Percentiles rank a stretch among this genome's conserved stretches.
Conservation (phyloP, 306 rosid genomes). For the Leucaena leucocephala region DNA sequence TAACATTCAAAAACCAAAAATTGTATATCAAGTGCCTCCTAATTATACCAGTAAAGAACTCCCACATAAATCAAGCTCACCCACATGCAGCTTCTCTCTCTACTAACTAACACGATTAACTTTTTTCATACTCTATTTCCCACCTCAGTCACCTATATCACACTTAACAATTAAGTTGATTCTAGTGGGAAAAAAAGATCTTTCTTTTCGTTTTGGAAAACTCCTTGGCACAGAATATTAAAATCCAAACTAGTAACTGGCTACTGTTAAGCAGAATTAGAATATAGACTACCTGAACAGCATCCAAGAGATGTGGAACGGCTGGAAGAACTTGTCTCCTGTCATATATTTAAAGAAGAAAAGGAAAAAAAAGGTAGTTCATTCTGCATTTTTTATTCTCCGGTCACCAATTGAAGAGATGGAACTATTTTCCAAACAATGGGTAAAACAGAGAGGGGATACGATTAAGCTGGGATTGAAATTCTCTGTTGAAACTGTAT, state of each 20-base stretch:
- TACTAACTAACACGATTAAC: neutral
- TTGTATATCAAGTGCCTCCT: neutral
- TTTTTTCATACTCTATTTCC: neutral
- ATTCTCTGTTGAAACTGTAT: neutral
- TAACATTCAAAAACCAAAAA: neutral
- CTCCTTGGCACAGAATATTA: slow-evolving; percentile 11
- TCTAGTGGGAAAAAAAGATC: neutral
- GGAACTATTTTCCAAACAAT: neutral
- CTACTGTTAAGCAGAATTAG: neutral
- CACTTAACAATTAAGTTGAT: neutral
- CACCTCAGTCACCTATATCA: neutral
- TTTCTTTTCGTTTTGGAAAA: neutral
- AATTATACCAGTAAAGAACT: neutral
- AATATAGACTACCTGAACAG: slow-evolving; percentile 68
- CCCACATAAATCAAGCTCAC: neutral
- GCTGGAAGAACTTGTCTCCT: slow-evolving; percentile 97
- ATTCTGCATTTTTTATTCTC: neutral
- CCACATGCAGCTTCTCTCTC: neutral
- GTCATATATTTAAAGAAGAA: slow-evolving; percentile 15
- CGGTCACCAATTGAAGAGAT: slow-evolving; percentile 5
- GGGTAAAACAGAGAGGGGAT: neutral
- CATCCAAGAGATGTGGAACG: slow-evolving; percentile 72
- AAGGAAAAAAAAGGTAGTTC: neutral
- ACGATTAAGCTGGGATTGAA: neutral
- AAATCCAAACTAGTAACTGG: slow-evolving; percentile 5